Evolutionary conservation across 108 stramenopile genomes (phyloP), one percentile per base, ranked within the genome.

Genomic region (Skeletonema marinoi): DNA sequence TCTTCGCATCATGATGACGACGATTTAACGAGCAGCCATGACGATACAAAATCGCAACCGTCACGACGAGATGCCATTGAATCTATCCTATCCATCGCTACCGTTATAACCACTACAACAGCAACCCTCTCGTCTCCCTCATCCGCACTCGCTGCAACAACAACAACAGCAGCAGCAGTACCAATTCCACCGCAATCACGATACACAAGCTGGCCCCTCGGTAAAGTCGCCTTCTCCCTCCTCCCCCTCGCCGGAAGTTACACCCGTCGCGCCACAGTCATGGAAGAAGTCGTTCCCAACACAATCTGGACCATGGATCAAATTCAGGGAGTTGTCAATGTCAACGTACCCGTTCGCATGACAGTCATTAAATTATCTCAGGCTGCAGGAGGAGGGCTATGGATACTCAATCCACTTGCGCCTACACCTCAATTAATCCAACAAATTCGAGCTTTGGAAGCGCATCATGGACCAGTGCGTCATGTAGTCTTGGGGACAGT

Each of bases 301-400:
- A 67, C 41, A 31, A 89, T 97, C 33, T 97, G 97, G 97, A 96
- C 96, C 14, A 77, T 89, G 63, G 97, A 97, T 91, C 97, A 97
- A 74, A 73, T 93, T 16, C 93, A 93, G 74, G 97, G 97, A 16
- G 86, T 97, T 54, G 89, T 98, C 35, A 96, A 97, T 84, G 97
- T 98, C 51, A 95, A 96, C 75, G 96, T 96, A 19, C 97, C 97
- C 13, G 88, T 96, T n/a, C 81, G 96, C 65, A 87, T 87, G 76
- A 92, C 87, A 10, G 88, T 96, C 5, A 70, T 96, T 38, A 89
- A 85, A 71, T 63, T 78, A 33, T 78, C 78, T 0, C 60, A 59
- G 42, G 58, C 25, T 2, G 70, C 79, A 0, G 81, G 77, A 13
- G 94, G 88, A 30, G 96, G 96, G n/a, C 78, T 97, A 1, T 93